Percentiles rank a stretch among this genome's conserved stretches.
Conservation (phyloP, 495 filamentous ascomycete genomes). For the Friedmanniomyces simplex region DNA sequence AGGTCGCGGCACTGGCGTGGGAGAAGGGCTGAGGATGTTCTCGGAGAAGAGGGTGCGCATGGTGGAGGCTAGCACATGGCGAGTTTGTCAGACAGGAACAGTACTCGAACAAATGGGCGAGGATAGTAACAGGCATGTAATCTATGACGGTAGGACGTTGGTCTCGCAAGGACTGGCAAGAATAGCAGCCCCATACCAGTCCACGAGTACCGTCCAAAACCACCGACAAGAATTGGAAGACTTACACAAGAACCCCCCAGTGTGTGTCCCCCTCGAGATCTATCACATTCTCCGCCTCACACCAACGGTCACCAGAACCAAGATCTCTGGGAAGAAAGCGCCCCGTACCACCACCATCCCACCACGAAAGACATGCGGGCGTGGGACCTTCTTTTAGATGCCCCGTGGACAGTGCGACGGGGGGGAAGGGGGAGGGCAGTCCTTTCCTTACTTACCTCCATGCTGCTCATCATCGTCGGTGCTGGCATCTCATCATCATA, state of each 20-base stretch:
- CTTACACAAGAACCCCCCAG: background rate
- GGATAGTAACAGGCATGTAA: background rate
- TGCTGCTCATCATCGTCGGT: background rate
- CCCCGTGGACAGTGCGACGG: background rate
- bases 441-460: constrained; percentile 5
- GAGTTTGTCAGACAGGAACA: background rate
- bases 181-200: no score
- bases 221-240: background rate
- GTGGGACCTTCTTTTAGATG: no score
- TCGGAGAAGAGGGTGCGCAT: constrained; percentile 22
- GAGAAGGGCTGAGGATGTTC: constrained; percentile 18
- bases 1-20: background rate
- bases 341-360: background rate
- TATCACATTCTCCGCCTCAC: background rate
- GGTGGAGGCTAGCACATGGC: background rate
- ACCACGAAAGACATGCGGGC: no score
- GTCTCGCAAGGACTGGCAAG: no score
- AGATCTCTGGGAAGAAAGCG: background rate
- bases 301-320: background rate
- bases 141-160: no score
- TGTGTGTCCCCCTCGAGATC: background rate
- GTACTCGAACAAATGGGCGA: background rate
- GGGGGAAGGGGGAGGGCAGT: background rate
- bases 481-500: background rate
- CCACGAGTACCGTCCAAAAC: no score